A percentile compares a stretch with the other conserved stretches of the same genome.
Conservation (phyloP, 164 flowering plant species). For the Hamamelis virginiana region DNA sequence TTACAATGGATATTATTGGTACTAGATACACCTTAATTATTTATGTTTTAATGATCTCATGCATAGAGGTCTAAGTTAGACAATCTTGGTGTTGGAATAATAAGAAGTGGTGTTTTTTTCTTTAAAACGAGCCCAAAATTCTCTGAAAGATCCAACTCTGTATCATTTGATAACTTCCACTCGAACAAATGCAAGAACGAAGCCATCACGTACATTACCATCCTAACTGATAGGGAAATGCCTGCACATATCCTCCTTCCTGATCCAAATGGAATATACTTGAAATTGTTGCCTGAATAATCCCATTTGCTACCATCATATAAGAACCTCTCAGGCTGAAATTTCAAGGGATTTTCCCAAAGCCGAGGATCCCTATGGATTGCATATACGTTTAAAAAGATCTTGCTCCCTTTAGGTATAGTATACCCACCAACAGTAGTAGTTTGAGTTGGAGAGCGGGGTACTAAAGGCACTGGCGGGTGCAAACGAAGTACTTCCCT, state of each 20-base stretch:
- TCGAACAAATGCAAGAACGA: slow-evolving; percentile 43
- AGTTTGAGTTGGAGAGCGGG: slow-evolving; percentile 15
- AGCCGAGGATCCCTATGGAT: slow-evolving; percentile 46
- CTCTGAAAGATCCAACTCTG: slow-evolving; percentile 31
- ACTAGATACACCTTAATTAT: too few relatives aligned
- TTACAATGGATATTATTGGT: too few relatives aligned
- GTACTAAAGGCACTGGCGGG: slow-evolving; percentile 32
- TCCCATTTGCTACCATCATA: slow-evolving; percentile 16
- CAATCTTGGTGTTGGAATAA: slow-evolving; percentile 41
- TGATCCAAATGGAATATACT: slow-evolving; percentile 54
- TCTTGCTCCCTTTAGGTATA: slow-evolving; percentile 27
- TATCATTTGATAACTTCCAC: slow-evolving; percentile 31
- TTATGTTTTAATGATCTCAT: too few relatives aligned
- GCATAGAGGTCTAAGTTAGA: slow-evolving; percentile 27
- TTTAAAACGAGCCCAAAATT: slow-evolving; percentile 38
- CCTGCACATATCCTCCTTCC: slow-evolving; percentile 60
- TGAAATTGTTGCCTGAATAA: slow-evolving; percentile 33
- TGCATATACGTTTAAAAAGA: slow-evolving; percentile 45
- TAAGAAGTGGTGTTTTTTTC: slow-evolving; percentile 35
- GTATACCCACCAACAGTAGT: slow-evolving; percentile 34
- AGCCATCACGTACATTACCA: slow-evolving; percentile 28
- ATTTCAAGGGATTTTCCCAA: slow-evolving; percentile 45
- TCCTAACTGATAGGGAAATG: slow-evolving; percentile 38
- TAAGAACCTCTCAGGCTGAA: slow-evolving; percentile 45
- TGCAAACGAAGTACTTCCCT: slow-evolving; percentile 44